phyloP scores from a whole-genome alignment of 2,329 filamentous ascomycete genomes.

The Fusarium verticillioides region DNA sequence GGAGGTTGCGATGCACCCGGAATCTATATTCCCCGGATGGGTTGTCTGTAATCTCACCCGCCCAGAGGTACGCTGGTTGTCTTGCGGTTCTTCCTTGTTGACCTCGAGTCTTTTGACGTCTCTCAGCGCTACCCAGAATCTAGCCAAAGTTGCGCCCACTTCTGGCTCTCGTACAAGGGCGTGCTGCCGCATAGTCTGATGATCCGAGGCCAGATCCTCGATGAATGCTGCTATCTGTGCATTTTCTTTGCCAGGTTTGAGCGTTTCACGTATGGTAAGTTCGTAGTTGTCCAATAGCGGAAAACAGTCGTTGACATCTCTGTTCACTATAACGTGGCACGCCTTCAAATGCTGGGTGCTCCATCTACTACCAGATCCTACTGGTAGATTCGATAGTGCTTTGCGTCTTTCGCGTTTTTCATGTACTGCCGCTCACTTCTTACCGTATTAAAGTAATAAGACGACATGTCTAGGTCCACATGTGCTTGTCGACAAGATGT shows the following conservation, averaged over 20 bases:
- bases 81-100: background rate
- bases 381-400: background rate
- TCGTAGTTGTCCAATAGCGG: background rate
- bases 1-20: background rate
- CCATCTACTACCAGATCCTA: background rate
- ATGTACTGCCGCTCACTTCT: accelerated
- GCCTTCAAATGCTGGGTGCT: background rate
- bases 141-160: background rate
- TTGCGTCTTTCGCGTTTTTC: accelerated
- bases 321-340: background rate
- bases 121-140: background rate
- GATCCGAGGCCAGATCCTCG: accelerated
- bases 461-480: background rate
- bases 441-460: background rate
- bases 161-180: background rate
- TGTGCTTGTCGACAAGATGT: background rate
- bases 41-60: background rate
- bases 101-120: background rate
- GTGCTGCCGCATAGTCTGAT: background rate
- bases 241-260: accelerated
- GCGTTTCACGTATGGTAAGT: background rate
- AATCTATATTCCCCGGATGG: background rate
- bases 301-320: accelerated
- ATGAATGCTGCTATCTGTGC: background rate
- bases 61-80: accelerated